Evolutionary conservation across 163 green algal genomes (phyloP).

Genomic region (Chlamydomonas reinhardtii): DNA sequence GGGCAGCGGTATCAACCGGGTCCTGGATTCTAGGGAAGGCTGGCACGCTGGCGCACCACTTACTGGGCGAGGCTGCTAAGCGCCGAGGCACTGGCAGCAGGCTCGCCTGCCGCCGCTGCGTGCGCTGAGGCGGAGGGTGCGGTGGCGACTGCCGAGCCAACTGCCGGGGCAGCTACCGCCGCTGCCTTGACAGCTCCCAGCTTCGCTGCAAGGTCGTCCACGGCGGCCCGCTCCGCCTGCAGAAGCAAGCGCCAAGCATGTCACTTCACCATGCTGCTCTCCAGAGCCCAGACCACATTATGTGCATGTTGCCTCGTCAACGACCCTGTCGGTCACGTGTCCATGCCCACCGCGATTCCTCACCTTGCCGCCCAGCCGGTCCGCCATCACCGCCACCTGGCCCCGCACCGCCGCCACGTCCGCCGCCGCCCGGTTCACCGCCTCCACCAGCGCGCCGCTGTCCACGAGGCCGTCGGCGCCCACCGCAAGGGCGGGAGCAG

Average conservation of each 20-base stretch:
- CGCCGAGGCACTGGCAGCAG: not conserved
- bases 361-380: constrained; percentile 40
- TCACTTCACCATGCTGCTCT: no score
- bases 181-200: constrained; percentile 13
- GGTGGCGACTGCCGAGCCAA: not conserved
- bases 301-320: no score
- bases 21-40: no score
- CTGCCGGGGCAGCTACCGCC: no score
- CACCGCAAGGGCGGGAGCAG: not conserved
- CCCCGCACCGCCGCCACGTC: constrained; percentile 35
- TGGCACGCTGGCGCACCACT: no score
- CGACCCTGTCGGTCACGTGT: no score
- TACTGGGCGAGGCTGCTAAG: constrained; percentile 1
- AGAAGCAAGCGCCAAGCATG: not conserved
- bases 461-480: constrained; percentile 20
- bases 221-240: constrained; percentile 19
- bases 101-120: not conserved
- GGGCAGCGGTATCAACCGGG: no score
- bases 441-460: constrained; percentile 24
- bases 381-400: constrained; percentile 19
- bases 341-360: not conserved
- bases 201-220: constrained; percentile 29
- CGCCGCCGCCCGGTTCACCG: constrained; percentile 27
- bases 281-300: no score
- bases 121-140: not conserved